Evolutionary conservation across 192 early-diverging fungal genomes (phyloP).

Genomic region (Cetraspora pellucida): DNA sequence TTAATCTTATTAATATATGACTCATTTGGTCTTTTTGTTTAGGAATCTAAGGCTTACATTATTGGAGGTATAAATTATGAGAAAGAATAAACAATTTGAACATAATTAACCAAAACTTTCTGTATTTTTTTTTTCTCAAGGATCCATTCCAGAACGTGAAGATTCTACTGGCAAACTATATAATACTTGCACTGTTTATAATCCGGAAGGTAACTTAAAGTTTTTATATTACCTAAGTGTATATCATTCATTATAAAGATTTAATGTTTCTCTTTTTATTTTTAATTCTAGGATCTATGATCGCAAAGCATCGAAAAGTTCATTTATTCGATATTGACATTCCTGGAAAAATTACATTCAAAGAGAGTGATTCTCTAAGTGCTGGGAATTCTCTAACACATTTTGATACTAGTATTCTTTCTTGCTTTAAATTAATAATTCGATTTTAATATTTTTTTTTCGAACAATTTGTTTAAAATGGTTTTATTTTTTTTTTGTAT

Average conservation of each 20-base stretch:
- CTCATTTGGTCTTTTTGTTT: neutral
- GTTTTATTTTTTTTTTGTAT: neutral
- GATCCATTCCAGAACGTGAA: slow-evolving; percentile 88
- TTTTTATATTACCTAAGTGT: neutral
- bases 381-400: slow-evolving; percentile 77
- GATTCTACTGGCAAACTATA: slow-evolving; percentile 58
- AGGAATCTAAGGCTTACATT: slow-evolving; percentile 84
- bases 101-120: neutral
- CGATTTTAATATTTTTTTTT: neutral
- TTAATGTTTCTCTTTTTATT: neutral
- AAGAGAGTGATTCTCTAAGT: slow-evolving; percentile 83
- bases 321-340: slow-evolving; percentile 98
- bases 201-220: slow-evolving; percentile 48
- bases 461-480: neutral
- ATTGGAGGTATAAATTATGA: slow-evolving; percentile 57
- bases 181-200: slow-evolving; percentile 84
- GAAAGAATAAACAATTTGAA: too few relatives aligned
- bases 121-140: slow-evolving; percentile 23
- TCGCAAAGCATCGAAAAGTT: slow-evolving; percentile 76
- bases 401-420: slow-evolving; percentile 65
- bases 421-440: neutral
- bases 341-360: slow-evolving; percentile 88
- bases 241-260: neutral
- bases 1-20: neutral
- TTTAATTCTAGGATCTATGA: slow-evolving; percentile 45